Evolutionary conservation across 805 yeast genomes (phyloP).

Genomic region (Teunomyces barrocoloradensis): DNA sequence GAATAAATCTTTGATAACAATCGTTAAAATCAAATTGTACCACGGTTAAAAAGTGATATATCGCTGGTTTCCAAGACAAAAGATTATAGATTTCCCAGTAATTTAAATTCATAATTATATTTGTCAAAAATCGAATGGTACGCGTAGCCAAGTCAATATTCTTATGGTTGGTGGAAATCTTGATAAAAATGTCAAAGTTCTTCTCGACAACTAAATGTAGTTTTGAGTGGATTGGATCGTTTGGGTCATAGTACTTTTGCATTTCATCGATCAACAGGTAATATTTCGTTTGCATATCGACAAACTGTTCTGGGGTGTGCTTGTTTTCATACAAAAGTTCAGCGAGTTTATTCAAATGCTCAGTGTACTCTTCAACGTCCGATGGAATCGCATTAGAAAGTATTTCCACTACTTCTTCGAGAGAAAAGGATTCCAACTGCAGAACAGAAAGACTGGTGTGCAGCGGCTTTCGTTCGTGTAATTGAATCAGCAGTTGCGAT

Average conservation of each 20-base stretch:
- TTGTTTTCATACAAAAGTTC: conserved; percentile 21
- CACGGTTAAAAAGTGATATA: conserved; percentile 38
- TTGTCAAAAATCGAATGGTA: conserved; percentile 37
- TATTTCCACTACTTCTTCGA: conserved; percentile 26
- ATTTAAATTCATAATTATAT: conserved; percentile 34
- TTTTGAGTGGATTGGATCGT: conserved; percentile 29
- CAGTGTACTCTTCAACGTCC: conserved; percentile 34
- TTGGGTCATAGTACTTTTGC: conserved; percentile 16
- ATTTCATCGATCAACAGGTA: conserved; percentile 22
- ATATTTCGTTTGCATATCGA: conserved; percentile 23
- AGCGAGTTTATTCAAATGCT: conserved; percentile 34
- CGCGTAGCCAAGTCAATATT: conserved; percentile 31
- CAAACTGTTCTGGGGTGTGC: conserved; percentile 12
- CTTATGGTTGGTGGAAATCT: conserved; percentile 29
- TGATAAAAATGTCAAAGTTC: conserved; percentile 39
- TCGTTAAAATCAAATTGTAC: conserved; percentile 40
- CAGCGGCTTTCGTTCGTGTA: conserved; percentile 6
- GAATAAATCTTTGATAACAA: conserved; percentile 35
- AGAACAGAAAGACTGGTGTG: conserved; percentile 3
- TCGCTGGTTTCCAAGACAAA: conserved; percentile 40
- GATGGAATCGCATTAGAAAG: conserved; percentile 27
- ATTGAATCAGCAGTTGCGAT: conserved; percentile 10
- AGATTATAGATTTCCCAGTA: conserved; percentile 46
- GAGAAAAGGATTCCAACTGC: conserved; percentile 7
- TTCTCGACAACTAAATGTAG: conserved; percentile 34